Percentiles rank a stretch among this genome's conserved stretches.
Conservation (phyloP, 306 rosid species). For the Hippophae tibetana region DNA sequence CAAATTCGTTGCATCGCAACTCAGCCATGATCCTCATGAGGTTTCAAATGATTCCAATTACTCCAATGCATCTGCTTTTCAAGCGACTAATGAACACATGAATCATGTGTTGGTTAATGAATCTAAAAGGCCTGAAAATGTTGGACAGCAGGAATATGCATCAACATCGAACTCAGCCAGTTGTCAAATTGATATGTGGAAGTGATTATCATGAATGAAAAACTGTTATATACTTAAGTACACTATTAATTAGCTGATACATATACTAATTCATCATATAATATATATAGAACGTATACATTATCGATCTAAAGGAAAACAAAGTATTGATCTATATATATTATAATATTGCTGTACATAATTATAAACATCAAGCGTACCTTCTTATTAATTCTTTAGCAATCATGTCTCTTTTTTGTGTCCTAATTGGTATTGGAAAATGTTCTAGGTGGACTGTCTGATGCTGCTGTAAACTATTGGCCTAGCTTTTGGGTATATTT, state of each 20-base stretch:
- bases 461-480: neutral
- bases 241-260: constrained; percentile 1
- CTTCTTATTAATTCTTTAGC: neutral
- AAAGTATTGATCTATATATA: neutral
- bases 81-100: constrained; percentile 30
- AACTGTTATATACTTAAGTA: neutral
- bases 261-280: neutral
- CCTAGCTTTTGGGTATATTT: neutral
- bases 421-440: neutral
- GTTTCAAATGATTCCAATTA: constrained; percentile 35
- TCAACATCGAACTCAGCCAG: constrained; percentile 46
- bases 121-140: constrained; percentile 26
- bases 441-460: neutral
- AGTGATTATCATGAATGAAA: constrained; percentile 24
- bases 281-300: no score
- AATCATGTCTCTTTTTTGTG: neutral
- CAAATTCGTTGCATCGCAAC: constrained; percentile 72
- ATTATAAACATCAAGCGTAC: constrained; percentile 4
- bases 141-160: constrained; percentile 30
- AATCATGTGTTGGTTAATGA: constrained; percentile 25
- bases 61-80: constrained; percentile 32
- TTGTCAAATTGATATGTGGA: constrained; percentile 68
- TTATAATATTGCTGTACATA: constrained; percentile 7
- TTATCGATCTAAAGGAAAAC: neutral
- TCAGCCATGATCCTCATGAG: constrained; percentile 45